Evolutionary conservation across 2,329 filamentous ascomycete species (phyloP).

Genomic region (Alternaria novae-zelandiae): DNA sequence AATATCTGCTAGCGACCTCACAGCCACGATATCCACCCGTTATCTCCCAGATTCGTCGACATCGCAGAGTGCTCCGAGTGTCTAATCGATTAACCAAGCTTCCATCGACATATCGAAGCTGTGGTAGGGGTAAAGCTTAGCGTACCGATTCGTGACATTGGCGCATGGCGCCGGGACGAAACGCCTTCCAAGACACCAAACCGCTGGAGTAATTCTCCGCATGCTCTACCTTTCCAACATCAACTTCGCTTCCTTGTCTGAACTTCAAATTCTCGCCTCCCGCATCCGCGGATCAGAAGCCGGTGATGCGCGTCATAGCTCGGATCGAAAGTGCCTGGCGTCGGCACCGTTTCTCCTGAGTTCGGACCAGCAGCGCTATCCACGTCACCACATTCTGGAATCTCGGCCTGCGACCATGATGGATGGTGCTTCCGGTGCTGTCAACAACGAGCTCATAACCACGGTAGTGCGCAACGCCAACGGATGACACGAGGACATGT

Average conservation of each 20-base stretch:
- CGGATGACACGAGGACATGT: slow-evolving; percentile 1
- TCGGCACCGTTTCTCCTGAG: slow-evolving; percentile 25
- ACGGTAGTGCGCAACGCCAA: neutral
- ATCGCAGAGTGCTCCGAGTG: neutral
- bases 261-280: neutral
- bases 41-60: neutral
- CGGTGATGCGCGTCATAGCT: slow-evolving; percentile 14
- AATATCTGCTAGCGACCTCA: neutral
- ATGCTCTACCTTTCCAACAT: neutral
- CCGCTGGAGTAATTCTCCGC: neutral
- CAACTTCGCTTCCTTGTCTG: neutral
- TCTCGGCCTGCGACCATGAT: slow-evolving; percentile 8
- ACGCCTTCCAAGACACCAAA: slow-evolving; percentile 1
- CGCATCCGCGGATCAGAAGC: neutral
- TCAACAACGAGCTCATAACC: neutral
- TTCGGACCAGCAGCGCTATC: slow-evolving; percentile 21
- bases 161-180: neutral
- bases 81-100: neutral
- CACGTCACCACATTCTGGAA: slow-evolving; percentile 24
- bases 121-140: slow-evolving; percentile 1
- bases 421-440: neutral
- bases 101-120: neutral
- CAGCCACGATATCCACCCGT: neutral
- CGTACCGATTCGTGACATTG: neutral
- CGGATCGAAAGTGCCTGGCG: slow-evolving; percentile 13